Base-by-base conservation (phyloP, 805 yeast genomes). In the Blastobotrys parvus region DNA sequence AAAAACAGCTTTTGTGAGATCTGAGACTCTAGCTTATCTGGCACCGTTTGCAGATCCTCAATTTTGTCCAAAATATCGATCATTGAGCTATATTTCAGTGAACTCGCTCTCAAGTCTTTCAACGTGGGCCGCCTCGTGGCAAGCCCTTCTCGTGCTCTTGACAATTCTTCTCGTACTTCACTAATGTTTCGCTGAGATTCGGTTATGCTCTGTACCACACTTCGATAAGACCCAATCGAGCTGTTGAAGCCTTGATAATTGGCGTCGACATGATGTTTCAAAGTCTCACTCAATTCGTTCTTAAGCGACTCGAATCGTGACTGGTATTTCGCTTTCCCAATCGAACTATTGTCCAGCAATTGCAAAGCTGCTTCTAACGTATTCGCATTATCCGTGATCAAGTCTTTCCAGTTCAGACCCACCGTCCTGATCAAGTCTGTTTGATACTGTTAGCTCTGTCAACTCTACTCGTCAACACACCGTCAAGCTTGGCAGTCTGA, bases 281-380 rank as follows among this genome's bases (percentile, higher is more conserved):
- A 67, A 20, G 78, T 74, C 15, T 58, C 58, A 13, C 79, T 74
- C 10, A 89, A 72, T 42, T 74, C 67, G 19, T 67, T 65, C 47
- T 80, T 77, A 36, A 87, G 61, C 38, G 72, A 71, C 35, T 71
- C 67, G 52, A 90, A 90, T 47, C 85, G 88, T 1, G 70, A 70
- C 45, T 71, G 70, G 46, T 80, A 75, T 54, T 80, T 81, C 0
- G 95, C 94, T 54, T 85, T 64, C 0, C 97, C 97, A n/a, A 88
- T 92, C 0, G 95, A 83, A 2, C 94, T 78, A 53, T 80, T 81
- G 61, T 90, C 97, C 54, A 88, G 67, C 45, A 92, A 68, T 1
- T 89, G 78, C 32, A 90, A 68, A 0, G 96, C 96, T 41, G 81
- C 68, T 53, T 87, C 96, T 37, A 92, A 70, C 1, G 95, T 94